Evolutionary conservation across 306 rosid genomes (phyloP), one percentile per base, ranked within the genome.

Genomic region (Castanea crenata): DNA sequence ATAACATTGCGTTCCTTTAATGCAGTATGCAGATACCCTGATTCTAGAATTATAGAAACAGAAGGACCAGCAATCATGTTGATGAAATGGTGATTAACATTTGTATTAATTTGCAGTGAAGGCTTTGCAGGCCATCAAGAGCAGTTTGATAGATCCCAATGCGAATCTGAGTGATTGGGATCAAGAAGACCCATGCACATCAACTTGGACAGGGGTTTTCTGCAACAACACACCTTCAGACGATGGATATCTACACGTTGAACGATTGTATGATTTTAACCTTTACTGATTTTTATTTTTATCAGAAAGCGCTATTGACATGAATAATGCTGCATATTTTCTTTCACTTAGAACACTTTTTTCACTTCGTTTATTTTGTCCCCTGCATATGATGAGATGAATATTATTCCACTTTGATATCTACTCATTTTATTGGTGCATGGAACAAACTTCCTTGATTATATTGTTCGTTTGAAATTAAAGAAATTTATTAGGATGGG

Each of bases 131-230:
- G 61, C 81, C 72, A 96, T 96, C 78, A 88, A 77, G 85, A 8
- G 6, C 23, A 81, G 77, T 74, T 85, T 96, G 93, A 63, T 74
- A 56, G 98, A 96, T 86, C 88, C 91, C 44, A 82, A 90, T 77
- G 72, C 87, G 79, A 93, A 90, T 87, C 87, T 96, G 87, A 90
- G 84, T 79, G 89, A 83, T 72, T 96, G 99, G 99, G 71, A 86
- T 64, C 38, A 13, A 4, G 97, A 96, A 64, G 98, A 96, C 76
- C 98, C 99, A 13, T 96, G 99, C 75, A 82, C 85, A 5, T 76
- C 89, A 35, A 82, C 49, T 9, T 96, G 99, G 99, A 93, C 85
- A 23, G 93, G 99, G 57, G 90, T 96, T 83, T 6, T 82, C 56
- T 96, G 99, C 92, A 85, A 52, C 94, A 89, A 87, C 62, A 52